These are phyloP conservation scores for Nectriaceae sp. DNA, from an alignment of 2,329 filamentous ascomycete species.

Conservation along the genomic window DNA sequence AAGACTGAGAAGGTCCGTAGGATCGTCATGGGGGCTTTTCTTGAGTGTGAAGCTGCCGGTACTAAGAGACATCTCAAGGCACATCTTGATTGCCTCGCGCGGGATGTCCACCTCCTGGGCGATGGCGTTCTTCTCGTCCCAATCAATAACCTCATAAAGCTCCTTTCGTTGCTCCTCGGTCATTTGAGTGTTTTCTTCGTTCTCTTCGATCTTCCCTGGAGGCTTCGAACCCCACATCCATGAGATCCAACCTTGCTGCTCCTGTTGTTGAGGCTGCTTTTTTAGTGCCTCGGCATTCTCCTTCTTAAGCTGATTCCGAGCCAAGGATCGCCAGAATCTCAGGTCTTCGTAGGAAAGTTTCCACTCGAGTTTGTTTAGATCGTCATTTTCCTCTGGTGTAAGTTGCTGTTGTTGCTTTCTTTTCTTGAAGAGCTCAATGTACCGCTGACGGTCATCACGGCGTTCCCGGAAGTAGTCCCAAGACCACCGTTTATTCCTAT, in stretches of 20 bases:
- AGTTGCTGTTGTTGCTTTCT: constrained; percentile 76
- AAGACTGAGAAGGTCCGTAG: constrained; percentile 80
- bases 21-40: constrained; percentile 62
- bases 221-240: constrained; percentile 90
- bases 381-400: constrained; percentile 67
- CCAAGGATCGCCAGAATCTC: constrained; percentile 94
- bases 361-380: constrained; percentile 76
- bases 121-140: constrained; percentile 92
- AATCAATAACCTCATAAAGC: constrained; percentile 96
- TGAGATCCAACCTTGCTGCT: constrained; percentile 83
- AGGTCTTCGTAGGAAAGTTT: constrained; percentile 94
- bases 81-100: constrained; percentile 87
- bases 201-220: constrained; percentile 58
- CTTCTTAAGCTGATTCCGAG: constrained; percentile 91
- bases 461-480: constrained; percentile 96
- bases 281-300: constrained; percentile 91
- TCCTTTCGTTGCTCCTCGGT: constrained; percentile 96
- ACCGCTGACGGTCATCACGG: constrained; percentile 82
- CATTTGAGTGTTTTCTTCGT: constrained; percentile 78
- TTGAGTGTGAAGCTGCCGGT: constrained; percentile 96
- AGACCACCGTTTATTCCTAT: constrained; percentile 88
- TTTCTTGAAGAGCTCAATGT: constrained; percentile 96
- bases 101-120: constrained; percentile 87
- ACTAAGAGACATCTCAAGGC: constrained; percentile 88
- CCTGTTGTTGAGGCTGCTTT: constrained; percentile 52